A percentile compares a stretch with the other conserved stretches of the same genome.
phyloP scores from a whole-genome alignment of 768 basidiomycete species.

The Russula vinacea region DNA sequence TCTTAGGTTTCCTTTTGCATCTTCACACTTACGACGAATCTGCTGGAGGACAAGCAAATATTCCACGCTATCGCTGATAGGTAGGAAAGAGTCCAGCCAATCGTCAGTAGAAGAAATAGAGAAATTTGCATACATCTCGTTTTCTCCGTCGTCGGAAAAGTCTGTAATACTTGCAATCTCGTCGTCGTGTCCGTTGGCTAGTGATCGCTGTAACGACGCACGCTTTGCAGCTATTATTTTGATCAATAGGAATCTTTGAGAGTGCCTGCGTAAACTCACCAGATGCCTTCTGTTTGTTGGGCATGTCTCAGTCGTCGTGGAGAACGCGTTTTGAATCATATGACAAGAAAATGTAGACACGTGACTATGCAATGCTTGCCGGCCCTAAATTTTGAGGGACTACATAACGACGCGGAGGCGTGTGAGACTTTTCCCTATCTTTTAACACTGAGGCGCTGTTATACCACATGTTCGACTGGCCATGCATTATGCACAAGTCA shows the following conservation, averaged over 20 bases:
- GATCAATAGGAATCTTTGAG: neutral
- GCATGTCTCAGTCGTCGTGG: neutral
- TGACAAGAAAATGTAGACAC: neutral
- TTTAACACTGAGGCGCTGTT: slow-evolving; percentile 31
- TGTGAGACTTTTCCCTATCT: slow-evolving; percentile 13
- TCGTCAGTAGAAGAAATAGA: neutral
- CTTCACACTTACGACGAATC: slow-evolving; percentile 19
- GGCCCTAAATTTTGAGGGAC: neutral
- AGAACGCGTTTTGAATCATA: neutral
- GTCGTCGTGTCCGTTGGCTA: slow-evolving; percentile 2
- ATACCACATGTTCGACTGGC: slow-evolving; percentile 33
- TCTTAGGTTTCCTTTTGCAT: neutral
- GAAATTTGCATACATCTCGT: slow-evolving; percentile 9
- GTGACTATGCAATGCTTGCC: neutral
- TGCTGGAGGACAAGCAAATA: slow-evolving; percentile 18
- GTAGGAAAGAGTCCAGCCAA: no score
- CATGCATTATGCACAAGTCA: slow-evolving; percentile 20
- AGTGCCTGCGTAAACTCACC: neutral
- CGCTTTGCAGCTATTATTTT: neutral
- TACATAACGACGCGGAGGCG: no score
- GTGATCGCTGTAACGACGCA: neutral
- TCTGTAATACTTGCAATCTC: neutral
- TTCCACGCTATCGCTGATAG: slow-evolving; percentile 16
- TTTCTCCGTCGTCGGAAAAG: slow-evolving; percentile 15
- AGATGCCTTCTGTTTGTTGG: neutral